phyloP scores from a whole-genome alignment of 306 rosid genomes.

The Urtica urens region DNA sequence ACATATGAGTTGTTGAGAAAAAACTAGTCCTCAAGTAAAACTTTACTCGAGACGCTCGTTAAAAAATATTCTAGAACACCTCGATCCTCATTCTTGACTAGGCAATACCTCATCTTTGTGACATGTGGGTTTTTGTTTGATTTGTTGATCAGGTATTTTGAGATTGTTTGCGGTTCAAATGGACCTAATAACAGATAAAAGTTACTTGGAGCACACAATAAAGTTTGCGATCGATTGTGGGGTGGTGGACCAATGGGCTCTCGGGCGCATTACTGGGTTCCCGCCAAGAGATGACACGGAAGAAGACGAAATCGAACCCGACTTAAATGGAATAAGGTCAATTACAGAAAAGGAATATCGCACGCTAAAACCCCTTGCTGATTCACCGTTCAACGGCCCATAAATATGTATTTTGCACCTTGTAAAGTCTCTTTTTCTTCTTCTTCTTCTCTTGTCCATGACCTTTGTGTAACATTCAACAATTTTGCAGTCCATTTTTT shows the following conservation, averaged over 20 bases:
- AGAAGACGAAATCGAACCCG: constrained; percentile 45
- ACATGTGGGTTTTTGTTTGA: no score
- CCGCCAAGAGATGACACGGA: constrained; percentile 59
- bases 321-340: constrained; percentile 59
- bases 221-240: constrained; percentile 81
- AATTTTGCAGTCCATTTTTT: constrained; percentile 26
- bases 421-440: constrained; percentile 19
- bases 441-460: neutral
- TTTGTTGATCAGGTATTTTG: constrained; percentile 57
- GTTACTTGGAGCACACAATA: constrained; percentile 56
- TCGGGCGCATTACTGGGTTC: constrained; percentile 48
- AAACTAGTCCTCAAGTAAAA: no score
- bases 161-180: constrained; percentile 76
- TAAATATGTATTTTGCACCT: constrained; percentile 8
- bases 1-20: no score
- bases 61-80: no score
- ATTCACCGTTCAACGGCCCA: constrained; percentile 9
- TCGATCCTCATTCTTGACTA: no score
- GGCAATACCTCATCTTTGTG: constrained; percentile 11
- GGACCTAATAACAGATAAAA: constrained; percentile 55
- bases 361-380: constrained; percentile 28
- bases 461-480: constrained; percentile 19
- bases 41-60: no score
- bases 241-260: constrained; percentile 76
- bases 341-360: constrained; percentile 58